Conservation (phyloP, 768 basidiomycete genomes). For the Lactarius trivialis region DNA sequence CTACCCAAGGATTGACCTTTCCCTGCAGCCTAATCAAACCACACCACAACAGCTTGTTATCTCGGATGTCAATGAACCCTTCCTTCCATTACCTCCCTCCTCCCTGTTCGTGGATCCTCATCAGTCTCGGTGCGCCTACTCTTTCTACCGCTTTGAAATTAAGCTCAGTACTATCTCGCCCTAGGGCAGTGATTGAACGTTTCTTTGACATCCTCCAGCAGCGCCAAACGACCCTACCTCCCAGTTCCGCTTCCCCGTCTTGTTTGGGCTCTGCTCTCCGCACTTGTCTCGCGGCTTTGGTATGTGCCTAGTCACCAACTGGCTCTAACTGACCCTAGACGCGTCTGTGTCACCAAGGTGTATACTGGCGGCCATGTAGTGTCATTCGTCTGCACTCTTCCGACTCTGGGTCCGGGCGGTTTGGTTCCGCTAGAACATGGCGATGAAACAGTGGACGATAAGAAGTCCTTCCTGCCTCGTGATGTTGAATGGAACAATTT, state of each 20-base stretch:
- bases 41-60: slow-evolving; percentile 61
- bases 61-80: slow-evolving; percentile 88
- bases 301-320: slow-evolving; percentile 30
- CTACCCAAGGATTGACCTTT: background rate
- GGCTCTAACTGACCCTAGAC: slow-evolving; percentile 11
- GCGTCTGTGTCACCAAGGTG: slow-evolving; percentile 35
- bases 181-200: slow-evolving; percentile 55
- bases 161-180: slow-evolving; percentile 11
- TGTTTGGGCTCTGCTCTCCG: slow-evolving; percentile 76
- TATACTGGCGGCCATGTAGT: slow-evolving; percentile 74
- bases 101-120: slow-evolving; percentile 73
- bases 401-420: slow-evolving; percentile 67
- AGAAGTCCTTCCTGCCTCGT: slow-evolving; percentile 70
- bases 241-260: slow-evolving; percentile 37
- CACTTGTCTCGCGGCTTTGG: slow-evolving; percentile 65
- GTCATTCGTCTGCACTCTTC: slow-evolving; percentile 62
- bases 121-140: slow-evolving; percentile 50
- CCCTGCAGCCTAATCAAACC: slow-evolving; percentile 27
- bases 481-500: slow-evolving; percentile 72
- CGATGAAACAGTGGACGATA: slow-evolving; percentile 85
- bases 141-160: background rate
- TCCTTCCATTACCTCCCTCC: slow-evolving; percentile 57
- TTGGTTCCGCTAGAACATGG: slow-evolving; percentile 58
- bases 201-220: slow-evolving; percentile 60
- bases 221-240: slow-evolving; percentile 45